These are phyloP conservation scores for Ganoderma sp. DNA, from an alignment of 1,284 basidiomycete species.

Conservation along the genomic window DNA sequence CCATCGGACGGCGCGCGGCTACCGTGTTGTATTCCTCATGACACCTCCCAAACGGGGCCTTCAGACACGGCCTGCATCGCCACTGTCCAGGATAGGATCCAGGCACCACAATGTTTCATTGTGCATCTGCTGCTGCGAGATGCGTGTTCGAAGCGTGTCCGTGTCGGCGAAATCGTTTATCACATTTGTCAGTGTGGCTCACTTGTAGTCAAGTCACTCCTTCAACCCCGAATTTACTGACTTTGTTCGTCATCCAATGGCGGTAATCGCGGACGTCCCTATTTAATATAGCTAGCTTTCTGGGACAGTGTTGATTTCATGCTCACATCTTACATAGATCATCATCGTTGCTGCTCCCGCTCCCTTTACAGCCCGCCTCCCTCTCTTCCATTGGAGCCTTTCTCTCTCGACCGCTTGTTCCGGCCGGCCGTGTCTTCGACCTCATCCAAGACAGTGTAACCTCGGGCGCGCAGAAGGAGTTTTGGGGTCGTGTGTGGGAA, in stretches of 20 bases:
- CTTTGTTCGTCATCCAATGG: too few species aligned
- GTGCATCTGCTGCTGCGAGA: background rate
- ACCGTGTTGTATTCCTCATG: background rate
- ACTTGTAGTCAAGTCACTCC: background rate
- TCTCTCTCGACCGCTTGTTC: slow-evolving; percentile 39
- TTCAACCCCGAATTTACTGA: too few species aligned
- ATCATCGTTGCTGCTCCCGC: slow-evolving; percentile 32
- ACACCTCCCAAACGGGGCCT: background rate
- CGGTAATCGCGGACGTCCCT: too few species aligned
- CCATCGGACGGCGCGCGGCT: background rate
- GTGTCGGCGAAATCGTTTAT: background rate
- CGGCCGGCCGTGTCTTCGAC: slow-evolving; percentile 37
- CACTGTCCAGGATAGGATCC: too few species aligned
- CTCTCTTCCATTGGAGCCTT: slow-evolving; percentile 35
- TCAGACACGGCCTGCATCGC: background rate
- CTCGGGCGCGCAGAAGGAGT: slow-evolving; percentile 37
- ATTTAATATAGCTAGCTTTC: too few species aligned
- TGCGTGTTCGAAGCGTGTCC: background rate
- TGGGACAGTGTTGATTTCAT: background rate
- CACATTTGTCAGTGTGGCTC: background rate
- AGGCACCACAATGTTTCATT: background rate
- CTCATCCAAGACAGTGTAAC: slow-evolving; percentile 36
- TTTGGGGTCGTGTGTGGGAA: slow-evolving; percentile 39
- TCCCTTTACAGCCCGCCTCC: slow-evolving; percentile 12
- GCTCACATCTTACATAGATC: slow-evolving; percentile 26